Evolutionary conservation across 1,139 yeast genomes (phyloP).

Genomic region (Diutina sp.): DNA sequence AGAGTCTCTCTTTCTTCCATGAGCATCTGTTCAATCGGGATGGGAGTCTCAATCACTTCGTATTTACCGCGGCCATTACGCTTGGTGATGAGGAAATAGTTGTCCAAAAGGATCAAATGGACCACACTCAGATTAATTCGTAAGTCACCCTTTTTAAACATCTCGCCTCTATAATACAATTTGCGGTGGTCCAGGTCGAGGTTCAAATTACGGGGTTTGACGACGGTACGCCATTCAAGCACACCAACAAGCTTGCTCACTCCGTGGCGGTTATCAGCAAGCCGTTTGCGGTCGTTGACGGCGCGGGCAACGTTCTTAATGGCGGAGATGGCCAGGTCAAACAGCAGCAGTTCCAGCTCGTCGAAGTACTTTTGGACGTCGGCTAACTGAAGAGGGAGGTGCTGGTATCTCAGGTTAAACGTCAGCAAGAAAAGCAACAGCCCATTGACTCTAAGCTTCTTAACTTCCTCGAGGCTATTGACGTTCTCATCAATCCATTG

Average conservation of each 20-base stretch:
- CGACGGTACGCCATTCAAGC: constrained; percentile 32
- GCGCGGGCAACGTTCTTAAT: constrained; percentile 24
- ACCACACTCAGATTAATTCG: constrained; percentile 37
- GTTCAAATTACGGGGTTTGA: constrained; percentile 31
- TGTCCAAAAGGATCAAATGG: constrained; percentile 58
- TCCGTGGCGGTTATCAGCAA: constrained; percentile 41
- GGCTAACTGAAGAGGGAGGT: constrained; percentile 51
- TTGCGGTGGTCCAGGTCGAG: constrained; percentile 44
- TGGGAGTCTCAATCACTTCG: constrained; percentile 43
- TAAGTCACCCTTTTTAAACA: constrained; percentile 49
- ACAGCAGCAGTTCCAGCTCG: constrained; percentile 41
- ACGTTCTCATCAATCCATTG: constrained; percentile 33
- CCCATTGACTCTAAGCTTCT: constrained; percentile 37
- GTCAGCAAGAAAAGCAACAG: constrained; percentile 60
- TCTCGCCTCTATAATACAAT: constrained; percentile 48
- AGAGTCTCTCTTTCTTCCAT: constrained; percentile 31
- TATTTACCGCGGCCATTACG: constrained; percentile 14
- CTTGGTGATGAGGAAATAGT: constrained; percentile 60
- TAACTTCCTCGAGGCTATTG: constrained; percentile 23
- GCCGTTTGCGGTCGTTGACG: constrained; percentile 38
- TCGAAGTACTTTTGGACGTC: constrained; percentile 39
- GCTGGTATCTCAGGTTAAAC: constrained; percentile 62
- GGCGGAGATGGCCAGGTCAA: constrained; percentile 39
- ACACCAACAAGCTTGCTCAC: constrained; percentile 34
- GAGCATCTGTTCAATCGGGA: constrained; percentile 45